Percentiles rank a stretch among this genome's conserved stretches.
These are phyloP conservation scores for Agaricus subrufescens DNA, from an alignment of 768 basidiomycete genomes.

Conservation along the genomic window DNA sequence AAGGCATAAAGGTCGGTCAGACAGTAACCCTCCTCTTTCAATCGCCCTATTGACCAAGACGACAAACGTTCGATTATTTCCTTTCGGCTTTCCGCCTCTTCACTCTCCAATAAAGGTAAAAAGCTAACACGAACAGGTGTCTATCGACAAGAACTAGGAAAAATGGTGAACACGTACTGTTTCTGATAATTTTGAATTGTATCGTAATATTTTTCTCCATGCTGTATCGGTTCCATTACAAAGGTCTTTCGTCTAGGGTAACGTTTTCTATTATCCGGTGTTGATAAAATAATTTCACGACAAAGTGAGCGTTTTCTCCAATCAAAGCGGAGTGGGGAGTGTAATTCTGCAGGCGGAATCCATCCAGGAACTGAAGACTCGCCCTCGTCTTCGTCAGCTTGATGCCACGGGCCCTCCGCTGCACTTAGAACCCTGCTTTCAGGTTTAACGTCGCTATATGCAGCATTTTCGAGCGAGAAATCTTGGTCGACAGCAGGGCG, in stretches of 20 bases:
- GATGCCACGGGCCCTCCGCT: constrained; percentile 36
- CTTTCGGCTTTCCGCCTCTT: constrained; percentile 61
- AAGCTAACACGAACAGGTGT: constrained; percentile 27
- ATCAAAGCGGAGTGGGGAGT: constrained; percentile 41
- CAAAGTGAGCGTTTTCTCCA: constrained; percentile 58
- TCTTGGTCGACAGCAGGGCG: too few relatives aligned
- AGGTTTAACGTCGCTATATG: too few relatives aligned
- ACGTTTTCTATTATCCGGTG: constrained; percentile 1
- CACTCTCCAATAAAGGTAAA: constrained; percentile 45
- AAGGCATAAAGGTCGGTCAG: constrained; percentile 61
- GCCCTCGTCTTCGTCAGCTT: constrained; percentile 18
- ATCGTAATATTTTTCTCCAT: constrained; percentile 39
- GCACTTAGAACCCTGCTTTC: constrained; percentile 9
- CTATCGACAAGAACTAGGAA: background rate
- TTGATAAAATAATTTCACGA: constrained; percentile 17
- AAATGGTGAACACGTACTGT: constrained; percentile 33
- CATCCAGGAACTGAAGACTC: background rate
- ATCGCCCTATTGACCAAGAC: constrained; percentile 56
- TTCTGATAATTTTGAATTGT: constrained; percentile 51
- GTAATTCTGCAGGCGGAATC: background rate
- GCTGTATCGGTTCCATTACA: constrained; percentile 23
- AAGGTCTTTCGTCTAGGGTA: constrained; percentile 29
- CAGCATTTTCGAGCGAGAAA: too few relatives aligned
- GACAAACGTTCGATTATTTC: constrained; percentile 59
- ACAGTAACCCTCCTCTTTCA: constrained; percentile 70